phyloP scores from a whole-genome alignment of 1,284 basidiomycete species.

The Cutaneotrichosporon mucoides region DNA sequence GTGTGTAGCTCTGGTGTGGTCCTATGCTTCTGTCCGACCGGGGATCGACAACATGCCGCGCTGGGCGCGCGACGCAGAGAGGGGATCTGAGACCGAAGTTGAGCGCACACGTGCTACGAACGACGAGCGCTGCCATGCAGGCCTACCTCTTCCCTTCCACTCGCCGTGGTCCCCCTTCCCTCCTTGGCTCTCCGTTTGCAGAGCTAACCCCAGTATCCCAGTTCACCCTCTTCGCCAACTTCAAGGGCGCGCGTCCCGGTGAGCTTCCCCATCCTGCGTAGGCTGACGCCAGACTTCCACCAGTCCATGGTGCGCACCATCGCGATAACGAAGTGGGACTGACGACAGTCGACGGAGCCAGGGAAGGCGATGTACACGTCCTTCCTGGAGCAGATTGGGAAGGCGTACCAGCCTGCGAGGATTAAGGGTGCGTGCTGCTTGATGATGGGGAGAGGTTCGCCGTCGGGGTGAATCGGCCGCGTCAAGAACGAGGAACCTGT shows the following conservation, averaged over 20 bases:
- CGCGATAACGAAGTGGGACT: neutral
- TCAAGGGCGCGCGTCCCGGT: conserved; percentile 73
- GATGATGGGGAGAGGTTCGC: neutral
- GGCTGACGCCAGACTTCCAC: conserved; percentile 66
- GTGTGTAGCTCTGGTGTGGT: neutral
- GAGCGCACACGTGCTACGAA: too few relatives aligned
- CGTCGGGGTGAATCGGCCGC: too few relatives aligned
- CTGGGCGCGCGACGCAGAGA: too few relatives aligned
- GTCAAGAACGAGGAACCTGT: neutral
- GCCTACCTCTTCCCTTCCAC: too few relatives aligned
- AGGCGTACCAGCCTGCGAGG: conserved; percentile 64
- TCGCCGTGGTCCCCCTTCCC: too few relatives aligned
- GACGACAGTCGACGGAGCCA: conserved; percentile 57
- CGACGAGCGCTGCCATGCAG: too few relatives aligned
- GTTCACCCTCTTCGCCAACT: conserved; percentile 84
- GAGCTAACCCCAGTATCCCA: conserved; percentile 59
- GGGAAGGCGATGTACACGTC: conserved; percentile 67
- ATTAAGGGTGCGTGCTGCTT: conserved; percentile 61
- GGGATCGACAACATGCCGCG: too few relatives aligned
- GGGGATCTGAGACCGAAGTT: too few relatives aligned
- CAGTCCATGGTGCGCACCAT: conserved; percentile 65
- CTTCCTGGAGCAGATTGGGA: conserved; percentile 65
- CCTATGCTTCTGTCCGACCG: too few relatives aligned
- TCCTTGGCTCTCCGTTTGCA: too few relatives aligned
- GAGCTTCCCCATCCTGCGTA: neutral